A percentile compares a stretch with the other conserved stretches of the same genome.
phyloP scores from a whole-genome alignment of 2,329 filamentous ascomycete species.

The Fulvia fulva region DNA sequence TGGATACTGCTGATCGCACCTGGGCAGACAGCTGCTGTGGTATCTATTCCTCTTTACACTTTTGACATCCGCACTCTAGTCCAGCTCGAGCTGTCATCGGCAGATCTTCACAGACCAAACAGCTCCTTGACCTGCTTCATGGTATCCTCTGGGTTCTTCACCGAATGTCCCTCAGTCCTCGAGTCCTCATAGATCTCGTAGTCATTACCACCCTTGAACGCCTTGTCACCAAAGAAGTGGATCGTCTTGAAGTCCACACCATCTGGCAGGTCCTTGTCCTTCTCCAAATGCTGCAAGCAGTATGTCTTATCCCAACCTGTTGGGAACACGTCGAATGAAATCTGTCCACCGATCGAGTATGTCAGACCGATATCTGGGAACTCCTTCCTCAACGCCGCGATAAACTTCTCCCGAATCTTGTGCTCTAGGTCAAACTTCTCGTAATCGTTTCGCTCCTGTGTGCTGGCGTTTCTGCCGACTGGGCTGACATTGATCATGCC shows the following conservation, averaged over 20 bases:
- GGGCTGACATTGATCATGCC: slow-evolving; percentile 87
- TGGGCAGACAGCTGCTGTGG: background rate
- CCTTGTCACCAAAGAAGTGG: slow-evolving; percentile 99
- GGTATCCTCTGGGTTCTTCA: slow-evolving; percentile 78
- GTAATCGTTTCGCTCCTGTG: slow-evolving; percentile 76
- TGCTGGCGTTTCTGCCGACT: slow-evolving; percentile 79
- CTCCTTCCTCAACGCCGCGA: slow-evolving; percentile 69
- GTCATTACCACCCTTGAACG: slow-evolving; percentile 85
- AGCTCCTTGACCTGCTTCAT: slow-evolving; percentile 73
- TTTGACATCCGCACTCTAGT: background rate
- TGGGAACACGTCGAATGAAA: slow-evolving; percentile 98
- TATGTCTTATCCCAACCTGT: slow-evolving; percentile 98
- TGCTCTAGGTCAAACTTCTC: slow-evolving; percentile 75
- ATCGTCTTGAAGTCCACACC: slow-evolving; percentile 78
- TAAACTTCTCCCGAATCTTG: slow-evolving; percentile 71
- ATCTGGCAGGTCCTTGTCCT: slow-evolving; percentile 62
- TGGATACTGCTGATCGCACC: background rate
- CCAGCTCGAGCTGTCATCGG: background rate
- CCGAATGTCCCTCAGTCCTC: slow-evolving; percentile 79
- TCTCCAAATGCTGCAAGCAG: slow-evolving; percentile 82
- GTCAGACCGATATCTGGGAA: slow-evolving; percentile 83
- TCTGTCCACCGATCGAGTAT: slow-evolving; percentile 94
- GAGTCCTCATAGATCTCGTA: slow-evolving; percentile 85
- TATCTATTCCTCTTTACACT: background rate
- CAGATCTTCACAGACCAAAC: slow-evolving; percentile 47